phyloP scores from a whole-genome alignment of 1,284 basidiomycete genomes.

The Tremellales sp. region DNA sequence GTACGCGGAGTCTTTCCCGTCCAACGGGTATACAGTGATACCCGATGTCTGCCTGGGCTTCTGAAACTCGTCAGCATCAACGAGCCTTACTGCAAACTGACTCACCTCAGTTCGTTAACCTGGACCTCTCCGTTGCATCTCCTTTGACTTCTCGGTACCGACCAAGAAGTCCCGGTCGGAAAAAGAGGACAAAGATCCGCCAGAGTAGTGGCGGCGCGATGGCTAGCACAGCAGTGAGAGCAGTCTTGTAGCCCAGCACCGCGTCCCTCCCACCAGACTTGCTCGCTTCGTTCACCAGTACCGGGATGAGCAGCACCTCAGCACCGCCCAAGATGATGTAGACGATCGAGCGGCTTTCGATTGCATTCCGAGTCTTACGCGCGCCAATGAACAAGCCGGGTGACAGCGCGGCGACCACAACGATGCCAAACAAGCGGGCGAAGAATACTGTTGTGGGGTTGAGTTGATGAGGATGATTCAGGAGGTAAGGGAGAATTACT shows the following conservation, averaged over 20 bases:
- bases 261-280: constrained; percentile 9
- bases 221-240: constrained; percentile 9
- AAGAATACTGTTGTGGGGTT: constrained; percentile 20
- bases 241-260: constrained; percentile 9
- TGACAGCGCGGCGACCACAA: constrained; percentile 22
- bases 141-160: constrained; percentile 13
- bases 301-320: constrained; percentile 20
- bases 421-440: constrained; percentile 17
- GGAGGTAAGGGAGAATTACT: constrained; percentile 14
- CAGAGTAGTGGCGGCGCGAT: constrained; percentile 22
- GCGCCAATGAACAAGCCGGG: constrained; percentile 14
- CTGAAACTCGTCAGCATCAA: too few relatives aligned
- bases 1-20: too few relatives aligned
- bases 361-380: constrained; percentile 12
- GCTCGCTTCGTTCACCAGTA: constrained; percentile 13
- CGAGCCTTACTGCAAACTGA: too few relatives aligned
- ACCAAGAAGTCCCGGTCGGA: constrained; percentile 21
- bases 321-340: constrained; percentile 22
- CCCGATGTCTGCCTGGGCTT: too few relatives aligned
- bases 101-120: too few relatives aligned
- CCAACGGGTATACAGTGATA: too few relatives aligned
- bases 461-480: constrained; percentile 16
- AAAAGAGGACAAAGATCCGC: constrained; percentile 19
- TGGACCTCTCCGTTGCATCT: too few relatives aligned
- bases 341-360: constrained; percentile 9